Conservation (phyloP, 1,284 basidiomycete genomes). For the Moesziomyces parantarcticus region DNA sequence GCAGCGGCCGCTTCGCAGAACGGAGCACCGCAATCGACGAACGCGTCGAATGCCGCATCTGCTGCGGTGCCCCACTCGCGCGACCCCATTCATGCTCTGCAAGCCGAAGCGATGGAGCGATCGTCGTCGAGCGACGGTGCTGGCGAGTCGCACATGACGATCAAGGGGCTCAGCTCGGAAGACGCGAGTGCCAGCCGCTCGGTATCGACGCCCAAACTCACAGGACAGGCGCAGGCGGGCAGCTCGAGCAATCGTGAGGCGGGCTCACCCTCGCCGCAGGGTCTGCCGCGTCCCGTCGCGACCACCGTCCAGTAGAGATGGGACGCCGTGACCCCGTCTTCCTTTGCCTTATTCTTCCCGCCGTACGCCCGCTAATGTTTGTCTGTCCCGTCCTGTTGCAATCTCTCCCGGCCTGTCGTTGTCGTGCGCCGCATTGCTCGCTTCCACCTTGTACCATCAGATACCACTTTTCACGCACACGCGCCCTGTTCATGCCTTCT, state of each 20-base stretch:
- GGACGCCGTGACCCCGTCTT: no score
- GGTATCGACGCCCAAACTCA: slow-evolving; percentile 36
- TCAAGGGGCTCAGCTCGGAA: slow-evolving; percentile 27
- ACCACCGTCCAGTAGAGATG: slow-evolving; percentile 34
- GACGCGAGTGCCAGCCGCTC: slow-evolving; percentile 9
- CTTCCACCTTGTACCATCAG: slow-evolving; percentile 10
- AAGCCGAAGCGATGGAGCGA: slow-evolving; percentile 25
- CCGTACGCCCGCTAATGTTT: no score
- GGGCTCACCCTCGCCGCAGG: slow-evolving; percentile 39
- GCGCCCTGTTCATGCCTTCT: not conserved
- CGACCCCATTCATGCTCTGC: slow-evolving; percentile 24
- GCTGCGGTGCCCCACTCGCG: slow-evolving; percentile 3
- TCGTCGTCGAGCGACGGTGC: slow-evolving; percentile 16
- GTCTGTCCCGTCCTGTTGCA: no score
- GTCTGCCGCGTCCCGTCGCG: slow-evolving; percentile 39
- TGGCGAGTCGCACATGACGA: slow-evolving; percentile 38
- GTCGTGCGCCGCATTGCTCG: no score
- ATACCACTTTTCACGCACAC: slow-evolving; percentile 5
- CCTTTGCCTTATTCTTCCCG: no score
- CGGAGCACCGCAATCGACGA: not conserved
- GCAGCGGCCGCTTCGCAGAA: not conserved
- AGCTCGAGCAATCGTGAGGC: slow-evolving; percentile 22
- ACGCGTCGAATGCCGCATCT: not conserved
- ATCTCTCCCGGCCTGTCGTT: no score
- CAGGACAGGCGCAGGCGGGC: slow-evolving; percentile 16